Evolutionary conservation across 192 early-diverging fungal species (phyloP).

Genomic region (Coemansia sp.): DNA sequence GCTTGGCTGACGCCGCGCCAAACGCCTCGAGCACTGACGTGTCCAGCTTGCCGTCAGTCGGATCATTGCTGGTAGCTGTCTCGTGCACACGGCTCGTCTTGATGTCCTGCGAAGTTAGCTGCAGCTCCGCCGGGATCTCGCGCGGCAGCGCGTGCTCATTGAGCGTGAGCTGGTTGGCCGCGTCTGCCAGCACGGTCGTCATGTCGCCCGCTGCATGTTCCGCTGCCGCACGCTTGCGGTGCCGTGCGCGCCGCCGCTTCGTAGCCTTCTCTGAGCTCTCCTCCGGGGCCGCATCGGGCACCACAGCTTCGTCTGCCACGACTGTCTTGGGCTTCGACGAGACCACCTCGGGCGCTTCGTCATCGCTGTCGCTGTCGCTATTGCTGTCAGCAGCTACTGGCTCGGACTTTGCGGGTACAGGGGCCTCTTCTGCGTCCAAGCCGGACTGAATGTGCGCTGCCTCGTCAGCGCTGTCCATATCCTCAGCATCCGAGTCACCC

Average conservation of each 20-base stretch:
- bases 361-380: constrained; percentile 8
- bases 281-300: constrained; percentile 4
- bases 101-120: constrained; percentile 10
- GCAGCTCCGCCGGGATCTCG: constrained; percentile 41
- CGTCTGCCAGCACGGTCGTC: constrained; percentile 9
- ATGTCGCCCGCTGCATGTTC: constrained; percentile 6
- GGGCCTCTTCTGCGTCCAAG: too few relatives aligned
- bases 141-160: constrained; percentile 14
- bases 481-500: constrained; percentile 8
- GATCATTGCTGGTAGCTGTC: not conserved
- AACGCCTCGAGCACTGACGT: constrained; percentile 38
- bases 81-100: not conserved
- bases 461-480: constrained; percentile 16
- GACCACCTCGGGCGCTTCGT: constrained; percentile 42
- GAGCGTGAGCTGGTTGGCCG: constrained; percentile 11
- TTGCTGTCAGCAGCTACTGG: too few relatives aligned
- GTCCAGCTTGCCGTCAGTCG: constrained; percentile 15
- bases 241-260: constrained; percentile 38
- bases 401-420: too few relatives aligned
- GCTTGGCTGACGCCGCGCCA: constrained; percentile 6
- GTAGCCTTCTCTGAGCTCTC: not conserved
- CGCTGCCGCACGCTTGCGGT: constrained; percentile 32
- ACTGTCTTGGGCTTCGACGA: constrained; percentile 13
- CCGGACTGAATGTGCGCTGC: constrained; percentile 25
- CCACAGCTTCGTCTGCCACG: constrained; percentile 4